A percentile compares a stretch with the other conserved stretches of the same genome.
Evolutionary conservation across 176 grass and related monocot genomes (phyloP).

Genomic region (Rhynchospora pubera): DNA sequence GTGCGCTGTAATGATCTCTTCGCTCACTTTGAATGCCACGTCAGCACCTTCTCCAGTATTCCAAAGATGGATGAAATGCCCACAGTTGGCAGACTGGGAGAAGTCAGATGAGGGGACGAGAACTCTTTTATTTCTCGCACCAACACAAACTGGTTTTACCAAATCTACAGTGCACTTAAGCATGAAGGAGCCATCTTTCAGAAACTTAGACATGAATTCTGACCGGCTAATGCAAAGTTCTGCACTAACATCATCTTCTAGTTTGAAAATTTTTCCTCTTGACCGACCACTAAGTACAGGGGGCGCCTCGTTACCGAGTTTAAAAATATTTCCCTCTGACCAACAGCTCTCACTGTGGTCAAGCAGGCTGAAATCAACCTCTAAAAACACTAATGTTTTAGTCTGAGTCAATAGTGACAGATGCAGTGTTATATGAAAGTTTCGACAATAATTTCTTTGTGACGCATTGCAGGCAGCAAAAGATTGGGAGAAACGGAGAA

Average conservation of each 20-base stretch:
- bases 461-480: too few relatives aligned
- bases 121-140: background rate
- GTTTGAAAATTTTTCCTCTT: too few relatives aligned
- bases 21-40: background rate
- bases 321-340: background rate
- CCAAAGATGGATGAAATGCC: slow-evolving; percentile 1
- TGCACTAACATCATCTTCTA: too few relatives aligned
- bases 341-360: background rate
- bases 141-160: background rate
- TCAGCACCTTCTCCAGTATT: background rate
- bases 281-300: too few relatives aligned
- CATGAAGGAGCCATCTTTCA: slow-evolving; percentile 1
- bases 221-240: too few relatives aligned
- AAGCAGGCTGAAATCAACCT: background rate
- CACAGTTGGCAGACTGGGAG: background rate
- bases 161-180: slow-evolving; percentile 17
- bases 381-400: background rate
- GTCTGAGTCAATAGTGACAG: background rate
- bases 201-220: background rate
- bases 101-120: background rate
- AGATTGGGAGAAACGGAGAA: background rate
- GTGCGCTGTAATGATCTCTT: slow-evolving; percentile 18
- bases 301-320: too few relatives aligned
- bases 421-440: too few relatives aligned
- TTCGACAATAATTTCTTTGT: too few relatives aligned